Base-by-base conservation (phyloP, 2,329 filamentous ascomycete genomes). In the Westerdykella aurantiaca region DNA sequence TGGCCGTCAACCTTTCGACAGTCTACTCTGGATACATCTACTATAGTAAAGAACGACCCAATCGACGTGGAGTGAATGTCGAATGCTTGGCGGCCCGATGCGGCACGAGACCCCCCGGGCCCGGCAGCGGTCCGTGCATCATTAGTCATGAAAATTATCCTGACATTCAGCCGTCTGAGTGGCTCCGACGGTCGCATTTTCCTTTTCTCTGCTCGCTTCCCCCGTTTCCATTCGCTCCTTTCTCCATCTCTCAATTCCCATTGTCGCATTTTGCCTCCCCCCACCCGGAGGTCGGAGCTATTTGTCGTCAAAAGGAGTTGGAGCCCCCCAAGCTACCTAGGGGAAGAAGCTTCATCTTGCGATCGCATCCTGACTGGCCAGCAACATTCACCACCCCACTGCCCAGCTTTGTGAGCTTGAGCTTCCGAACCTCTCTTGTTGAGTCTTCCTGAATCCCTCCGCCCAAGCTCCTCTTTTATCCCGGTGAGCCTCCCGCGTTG, bases 401-500 rank as follows among this genome's bases (percentile, higher is more conserved):
- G n/a, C n/a, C n/a, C n/a, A 29, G 25, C 25, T 29, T 21, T 29
- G 25, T 29, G 25, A 29, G 25, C 25, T 29, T 29, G n/a, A n/a
- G n/a, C n/a, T n/a, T n/a, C 23, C 10, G 10, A 25, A 25, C 5
- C 23, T 10, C 23, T 25, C 10, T 10, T 25, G n/a, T 25, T 25
- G 10, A 25, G 4, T 10, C 11, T 29, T 29, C 11, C 25, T 29
- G n/a, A n/a, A n/a, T 9, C 29, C 9, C 33, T 3, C 33, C 3
- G 4, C 42, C 46, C 48, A 49, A 48, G 46, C 48, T 45, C 39
- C 42, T 35, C 33, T 14, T 14, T 16, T 40, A 48, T 47, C 50
- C 48, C 34, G 48, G 50, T 51, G 48, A 53, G 50, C 44, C 39
- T 45, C 43, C 46, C 40, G 38, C 34, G 33, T 23, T 25, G 42